Percentiles rank a stretch among this genome's conserved stretches.
Conservation (phyloP, 2,329 filamentous ascomycete species). For the Cytospora mali region DNA sequence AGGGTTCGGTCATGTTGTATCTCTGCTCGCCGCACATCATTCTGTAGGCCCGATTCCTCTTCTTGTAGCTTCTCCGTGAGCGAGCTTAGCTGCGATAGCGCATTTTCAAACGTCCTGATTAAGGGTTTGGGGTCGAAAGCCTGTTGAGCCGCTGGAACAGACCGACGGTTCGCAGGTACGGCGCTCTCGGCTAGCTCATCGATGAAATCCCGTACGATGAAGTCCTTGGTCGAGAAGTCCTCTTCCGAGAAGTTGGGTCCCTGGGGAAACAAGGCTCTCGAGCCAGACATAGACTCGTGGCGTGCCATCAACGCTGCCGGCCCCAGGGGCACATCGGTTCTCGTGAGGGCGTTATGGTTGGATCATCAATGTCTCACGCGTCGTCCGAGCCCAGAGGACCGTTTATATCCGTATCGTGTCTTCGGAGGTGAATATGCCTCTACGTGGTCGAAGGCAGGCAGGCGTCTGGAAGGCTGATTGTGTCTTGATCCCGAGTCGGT, state of each 20-base stretch:
- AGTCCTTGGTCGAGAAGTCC: slow-evolving; percentile 86
- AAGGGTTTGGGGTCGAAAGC: slow-evolving; percentile 94
- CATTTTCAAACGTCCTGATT: slow-evolving; percentile 89
- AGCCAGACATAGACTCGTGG: slow-evolving; percentile 43
- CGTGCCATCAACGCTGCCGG: slow-evolving; percentile 40
- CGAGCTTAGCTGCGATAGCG: slow-evolving; percentile 67
- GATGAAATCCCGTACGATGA: slow-evolving; percentile 97
- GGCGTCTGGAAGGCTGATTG: slow-evolving; percentile 5
- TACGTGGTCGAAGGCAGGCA: neutral
- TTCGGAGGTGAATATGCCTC: neutral
- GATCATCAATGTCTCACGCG: slow-evolving; percentile 4
- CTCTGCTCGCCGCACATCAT: slow-evolving; percentile 88
- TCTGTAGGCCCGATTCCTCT: slow-evolving; percentile 87
- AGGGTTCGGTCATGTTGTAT: slow-evolving; percentile 89
- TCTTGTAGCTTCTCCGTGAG: slow-evolving; percentile 84
- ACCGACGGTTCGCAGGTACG: slow-evolving; percentile 77
- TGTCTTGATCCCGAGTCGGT: slow-evolving; percentile 1
- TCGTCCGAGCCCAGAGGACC: neutral
- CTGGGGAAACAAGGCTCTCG: slow-evolving; percentile 72
- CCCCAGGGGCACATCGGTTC: slow-evolving; percentile 41
- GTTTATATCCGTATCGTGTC: neutral
- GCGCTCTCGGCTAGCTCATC: slow-evolving; percentile 88
- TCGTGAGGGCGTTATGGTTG: slow-evolving; percentile 18
- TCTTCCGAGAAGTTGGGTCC: slow-evolving; percentile 85
- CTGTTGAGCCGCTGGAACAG: slow-evolving; percentile 59